phyloP scores from a whole-genome alignment of 768 basidiomycete genomes.

The Tylopilus intermedius region DNA sequence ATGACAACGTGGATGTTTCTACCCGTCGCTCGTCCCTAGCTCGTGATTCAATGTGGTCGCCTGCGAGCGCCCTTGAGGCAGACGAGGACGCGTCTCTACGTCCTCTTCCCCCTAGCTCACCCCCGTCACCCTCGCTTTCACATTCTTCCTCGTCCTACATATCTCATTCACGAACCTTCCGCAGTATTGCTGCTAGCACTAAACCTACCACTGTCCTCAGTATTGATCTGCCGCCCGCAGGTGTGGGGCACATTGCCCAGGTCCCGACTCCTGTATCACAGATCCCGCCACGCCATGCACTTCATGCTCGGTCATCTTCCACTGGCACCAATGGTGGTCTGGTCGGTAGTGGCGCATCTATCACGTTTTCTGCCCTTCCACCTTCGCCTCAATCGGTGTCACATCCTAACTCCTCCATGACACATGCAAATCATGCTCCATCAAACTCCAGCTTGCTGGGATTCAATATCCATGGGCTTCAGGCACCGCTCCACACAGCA shows the following conservation, averaged over 20 bases:
- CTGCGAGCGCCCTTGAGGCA: conserved; percentile 69
- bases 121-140: conserved; percentile 83
- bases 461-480: conserved; percentile 36
- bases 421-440: conserved; percentile 16
- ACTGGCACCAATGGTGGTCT: conserved; percentile 44
- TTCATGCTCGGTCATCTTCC: conserved; percentile 60
- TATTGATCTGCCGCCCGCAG: conserved; percentile 73
- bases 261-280: conserved; percentile 59
- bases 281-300: conserved; percentile 44
- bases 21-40: conserved; percentile 55
- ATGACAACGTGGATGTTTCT: conserved; percentile 44
- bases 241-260: conserved; percentile 90
- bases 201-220: conserved; percentile 95
- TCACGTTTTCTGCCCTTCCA: conserved; percentile 71
- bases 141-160: conserved; percentile 80
- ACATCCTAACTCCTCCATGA: conserved; percentile 37
- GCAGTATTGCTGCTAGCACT: conserved; percentile 80
- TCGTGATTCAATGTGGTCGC: conserved; percentile 76
- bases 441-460: conserved; percentile 31
- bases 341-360: conserved; percentile 49
- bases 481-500: conserved; percentile 85
- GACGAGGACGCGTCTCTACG: conserved; percentile 94
- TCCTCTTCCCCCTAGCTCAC: conserved; percentile 82
- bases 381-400: conserved; percentile 43
- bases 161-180: conserved; percentile 75